Evolutionary conservation across 202 grass and related monocot genomes (phyloP).

Genomic region (Zoysia matrella): DNA sequence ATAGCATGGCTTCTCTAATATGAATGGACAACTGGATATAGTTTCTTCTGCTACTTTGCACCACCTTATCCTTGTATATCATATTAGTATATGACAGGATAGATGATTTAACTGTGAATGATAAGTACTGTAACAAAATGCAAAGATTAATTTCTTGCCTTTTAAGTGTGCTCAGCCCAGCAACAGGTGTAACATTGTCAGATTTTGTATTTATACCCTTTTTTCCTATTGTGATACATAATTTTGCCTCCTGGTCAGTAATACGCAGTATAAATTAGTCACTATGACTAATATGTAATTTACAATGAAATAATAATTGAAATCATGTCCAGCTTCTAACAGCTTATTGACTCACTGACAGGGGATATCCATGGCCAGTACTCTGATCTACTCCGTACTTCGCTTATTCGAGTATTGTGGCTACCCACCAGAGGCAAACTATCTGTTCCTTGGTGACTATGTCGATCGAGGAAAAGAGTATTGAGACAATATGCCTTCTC

Average conservation of each 20-base stretch:
- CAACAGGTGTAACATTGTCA: not conserved
- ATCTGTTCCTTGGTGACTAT: conserved; percentile 89
- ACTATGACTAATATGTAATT: not conserved
- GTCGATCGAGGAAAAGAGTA: conserved; percentile 87
- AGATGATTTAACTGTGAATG: not conserved
- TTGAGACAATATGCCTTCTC: conserved; percentile 90
- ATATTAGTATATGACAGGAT: not conserved
- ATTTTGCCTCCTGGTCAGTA: conserved; percentile 21
- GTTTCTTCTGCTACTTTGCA: conserved; percentile 6
- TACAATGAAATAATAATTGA: conserved; percentile 2
- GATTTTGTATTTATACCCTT: not conserved
- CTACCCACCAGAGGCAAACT: conserved; percentile 77
- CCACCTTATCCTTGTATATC: not conserved
- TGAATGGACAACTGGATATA: not conserved
- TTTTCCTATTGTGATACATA: conserved; percentile 1
- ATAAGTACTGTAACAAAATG: not conserved
- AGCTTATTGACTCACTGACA: conserved; percentile 43
- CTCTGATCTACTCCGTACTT: not conserved
- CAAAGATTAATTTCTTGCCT: not conserved
- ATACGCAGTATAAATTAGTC: not conserved
- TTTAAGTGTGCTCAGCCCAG: conserved; percentile 8
- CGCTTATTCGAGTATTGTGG: conserved; percentile 95
- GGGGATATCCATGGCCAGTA: conserved; percentile 83
- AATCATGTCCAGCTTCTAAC: conserved; percentile 6
- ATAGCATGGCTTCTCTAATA: not conserved